Evolutionary conservation across 2,329 filamentous ascomycete species (phyloP).

Genomic region (Colletotrichum graminicola): DNA sequence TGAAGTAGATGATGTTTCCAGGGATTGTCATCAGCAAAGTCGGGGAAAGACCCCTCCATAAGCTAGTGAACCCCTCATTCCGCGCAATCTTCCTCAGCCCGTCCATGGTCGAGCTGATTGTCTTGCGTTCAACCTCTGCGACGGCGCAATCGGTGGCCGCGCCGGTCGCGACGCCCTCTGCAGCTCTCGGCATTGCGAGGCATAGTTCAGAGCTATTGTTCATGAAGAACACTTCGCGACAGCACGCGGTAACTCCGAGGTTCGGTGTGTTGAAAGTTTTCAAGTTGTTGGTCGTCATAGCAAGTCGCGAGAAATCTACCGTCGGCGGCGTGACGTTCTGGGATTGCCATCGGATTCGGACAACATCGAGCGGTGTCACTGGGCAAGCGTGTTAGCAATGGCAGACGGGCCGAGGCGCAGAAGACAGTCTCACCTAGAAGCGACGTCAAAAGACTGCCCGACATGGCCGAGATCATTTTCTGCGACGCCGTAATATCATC

Average conservation of each 20-base stretch:
- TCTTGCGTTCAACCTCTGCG: conserved; percentile 85
- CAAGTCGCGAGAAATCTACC: conserved; percentile 67
- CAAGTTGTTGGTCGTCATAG: conserved; percentile 68
- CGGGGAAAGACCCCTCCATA: conserved; percentile 95
- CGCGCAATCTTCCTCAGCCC: conserved; percentile 93
- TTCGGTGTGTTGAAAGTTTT: conserved; percentile 81
- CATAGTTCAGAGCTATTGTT: conserved; percentile 87
- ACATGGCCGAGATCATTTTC: conserved; percentile 95
- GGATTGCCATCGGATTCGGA: conserved; percentile 93
- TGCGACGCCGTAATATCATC: conserved; percentile 83
- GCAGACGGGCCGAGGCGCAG: conserved; percentile 3
- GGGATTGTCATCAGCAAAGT: conserved; percentile 95
- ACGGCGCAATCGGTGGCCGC: conserved; percentile 80
- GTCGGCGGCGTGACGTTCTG: conserved; percentile 70
- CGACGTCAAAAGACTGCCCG: conserved; percentile 90
- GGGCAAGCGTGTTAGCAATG: conserved; percentile 30
- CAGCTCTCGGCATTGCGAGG: conserved; percentile 74
- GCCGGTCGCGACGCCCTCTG: conserved; percentile 59
- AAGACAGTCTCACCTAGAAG: conserved; percentile 75
- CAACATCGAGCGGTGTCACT: conserved; percentile 97
- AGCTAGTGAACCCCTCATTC: conserved; percentile 86
- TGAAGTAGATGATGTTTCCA: conserved; percentile 98
- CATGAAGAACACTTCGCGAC: conserved; percentile 96
- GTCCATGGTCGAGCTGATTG: conserved; percentile 91
- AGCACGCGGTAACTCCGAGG: conserved; percentile 93